Evolutionary conservation across 2,329 filamentous ascomycete species (phyloP), one percentile per base, ranked within the genome.

Genomic region (Bipolaris sorokiniana): DNA sequence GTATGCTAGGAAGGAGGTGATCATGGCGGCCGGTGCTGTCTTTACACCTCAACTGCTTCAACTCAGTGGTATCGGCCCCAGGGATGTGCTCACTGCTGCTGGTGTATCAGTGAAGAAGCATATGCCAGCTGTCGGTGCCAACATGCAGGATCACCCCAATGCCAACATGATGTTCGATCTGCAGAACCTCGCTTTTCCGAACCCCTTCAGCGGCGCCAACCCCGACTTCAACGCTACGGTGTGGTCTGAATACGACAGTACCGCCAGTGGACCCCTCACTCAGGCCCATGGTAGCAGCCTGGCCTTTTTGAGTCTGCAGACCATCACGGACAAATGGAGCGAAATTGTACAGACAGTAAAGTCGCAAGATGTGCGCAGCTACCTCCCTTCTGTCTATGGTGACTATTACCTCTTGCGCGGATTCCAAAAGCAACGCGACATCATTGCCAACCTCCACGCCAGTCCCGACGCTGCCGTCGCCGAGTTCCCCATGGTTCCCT

Each of bases 1-100:
- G 11, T 67, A 60, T n/a, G 69, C 70, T 1, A 61, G 48, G 13
- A 60, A 56, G 15, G 87, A 89, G 61, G 81, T 88, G 7, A 81
- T 90, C 36, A 70, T 90, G 2, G 85, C 85, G 0, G 87, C 87
- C 0, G 82, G 79, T 26, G 76, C 65, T 84, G 38, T 81, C 82
- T 66, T 86, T 83, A 9, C 87, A 82, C 5, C 85, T 83, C 71
- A 76, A 86, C 15, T 80, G 84, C n/a, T 75, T 1, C 67, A 69
- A 41, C 61, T 71, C 7, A 71, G 67, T 34, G 73, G 72, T 1
- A 59, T 76, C 7, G 73, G 73, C 0, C 71, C 71, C 0, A 64
- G 61, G 33, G 16, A 51, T 4, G 62, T 71, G 0, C 61, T 75
- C 1, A 44, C 48, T 5, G 63, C 65, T 31, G 70, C 71, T 6